Conservation (phyloP, 2,329 filamentous ascomycete genomes). For the Keithomyces neogunnii region DNA sequence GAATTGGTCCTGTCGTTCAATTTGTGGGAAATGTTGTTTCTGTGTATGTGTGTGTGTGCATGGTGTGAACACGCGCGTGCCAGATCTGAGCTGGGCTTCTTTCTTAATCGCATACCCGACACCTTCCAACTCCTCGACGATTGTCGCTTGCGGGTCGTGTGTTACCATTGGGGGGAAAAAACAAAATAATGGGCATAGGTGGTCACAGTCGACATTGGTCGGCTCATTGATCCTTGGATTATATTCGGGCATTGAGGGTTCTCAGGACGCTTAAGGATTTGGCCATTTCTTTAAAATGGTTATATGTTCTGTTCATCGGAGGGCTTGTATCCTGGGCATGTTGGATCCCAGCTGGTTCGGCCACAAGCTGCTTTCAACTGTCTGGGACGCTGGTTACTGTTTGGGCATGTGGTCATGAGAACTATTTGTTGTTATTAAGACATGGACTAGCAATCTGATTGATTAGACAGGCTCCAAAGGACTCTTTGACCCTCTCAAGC, state of each 20-base stretch:
- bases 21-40: neutral
- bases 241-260: no score
- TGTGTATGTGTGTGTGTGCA: neutral
- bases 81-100: neutral
- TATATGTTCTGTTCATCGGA: no score
- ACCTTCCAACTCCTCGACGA: neutral
- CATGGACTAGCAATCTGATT: neutral
- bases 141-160: neutral
- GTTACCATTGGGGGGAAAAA: no score
- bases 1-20: neutral
- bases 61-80: constrained; percentile 3
- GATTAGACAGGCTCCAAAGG: neutral
- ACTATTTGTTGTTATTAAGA: neutral
- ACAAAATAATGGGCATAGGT: no score
- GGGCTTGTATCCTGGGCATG: neutral
- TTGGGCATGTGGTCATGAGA: neutral
- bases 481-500: neutral
- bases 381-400: neutral
- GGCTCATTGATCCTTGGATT: no score
- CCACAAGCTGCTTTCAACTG: neutral
- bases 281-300: no score
- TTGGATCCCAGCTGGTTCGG: neutral
- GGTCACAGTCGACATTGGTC: no score
- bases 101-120: neutral
- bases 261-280: no score